Evolutionary conservation across 805 yeast species (phyloP).

Genomic region (Kazachstania bromeliacearum): DNA sequence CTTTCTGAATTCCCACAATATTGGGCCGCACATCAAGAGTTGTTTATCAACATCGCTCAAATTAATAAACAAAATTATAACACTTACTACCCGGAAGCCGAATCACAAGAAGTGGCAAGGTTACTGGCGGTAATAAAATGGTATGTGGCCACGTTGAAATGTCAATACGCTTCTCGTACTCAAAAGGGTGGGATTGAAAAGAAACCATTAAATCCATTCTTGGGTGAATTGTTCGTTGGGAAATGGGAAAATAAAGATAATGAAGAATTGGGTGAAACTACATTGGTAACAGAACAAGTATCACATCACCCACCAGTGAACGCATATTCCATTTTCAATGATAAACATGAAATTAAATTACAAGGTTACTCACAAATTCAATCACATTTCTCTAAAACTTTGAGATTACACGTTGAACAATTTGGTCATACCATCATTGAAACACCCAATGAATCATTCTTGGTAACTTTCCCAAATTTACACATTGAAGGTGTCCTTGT

Average conservation of each 20-base stretch:
- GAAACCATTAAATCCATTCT: slow-evolving; percentile 92
- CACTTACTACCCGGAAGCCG: slow-evolving; percentile 21
- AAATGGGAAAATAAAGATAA: slow-evolving; percentile 60
- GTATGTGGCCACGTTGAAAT: slow-evolving; percentile 83
- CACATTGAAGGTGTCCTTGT: slow-evolving; percentile 89
- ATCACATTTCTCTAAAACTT: slow-evolving; percentile 69
- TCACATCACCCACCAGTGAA: slow-evolving; percentile 97
- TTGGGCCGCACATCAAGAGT: slow-evolving; percentile 90
- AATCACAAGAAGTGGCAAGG: slow-evolving; percentile 39
- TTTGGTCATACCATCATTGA: slow-evolving; percentile 79
- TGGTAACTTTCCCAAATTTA: slow-evolving; percentile 80
- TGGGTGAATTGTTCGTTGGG: slow-evolving; percentile 91
- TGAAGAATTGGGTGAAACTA: slow-evolving; percentile 59
- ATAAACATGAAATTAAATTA: slow-evolving; percentile 52
- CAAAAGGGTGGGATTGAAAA: slow-evolving; percentile 89
- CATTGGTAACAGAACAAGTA: slow-evolving; percentile 82
- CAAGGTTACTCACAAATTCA: slow-evolving; percentile 88
- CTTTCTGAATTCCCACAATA: slow-evolving; percentile 86
- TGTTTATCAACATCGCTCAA: slow-evolving; percentile 63
- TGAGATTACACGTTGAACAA: slow-evolving; percentile 78
- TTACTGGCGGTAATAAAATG: slow-evolving; percentile 77
- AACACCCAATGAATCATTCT: slow-evolving; percentile 55
- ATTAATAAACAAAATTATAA: slow-evolving; percentile 19
- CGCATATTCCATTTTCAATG: slow-evolving; percentile 74
- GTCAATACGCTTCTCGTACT: slow-evolving; percentile 88